Percentiles rank a stretch among this genome's conserved stretches.
These are phyloP conservation scores for Salvia hispanica DNA, from an alignment of 257 asterid species.

Conservation along the genomic window DNA sequence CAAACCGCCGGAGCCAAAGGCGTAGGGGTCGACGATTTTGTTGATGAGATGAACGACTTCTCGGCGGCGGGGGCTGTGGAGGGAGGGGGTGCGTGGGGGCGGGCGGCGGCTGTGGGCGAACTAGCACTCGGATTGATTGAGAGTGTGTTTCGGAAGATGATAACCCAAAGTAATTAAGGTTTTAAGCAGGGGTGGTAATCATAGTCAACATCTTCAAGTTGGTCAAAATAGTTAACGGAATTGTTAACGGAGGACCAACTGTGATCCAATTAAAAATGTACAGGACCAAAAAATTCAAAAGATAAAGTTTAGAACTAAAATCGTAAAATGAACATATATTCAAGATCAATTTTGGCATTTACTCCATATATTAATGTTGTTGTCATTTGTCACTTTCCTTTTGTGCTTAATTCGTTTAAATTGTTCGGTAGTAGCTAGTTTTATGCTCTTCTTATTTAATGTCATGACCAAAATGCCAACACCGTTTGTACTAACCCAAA, in stretches of 20 bases:
- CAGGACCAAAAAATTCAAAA: too few relatives aligned
- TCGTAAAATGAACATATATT: too few relatives aligned
- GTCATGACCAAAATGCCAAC: not conserved
- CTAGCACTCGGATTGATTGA: slow-evolving; percentile 68
- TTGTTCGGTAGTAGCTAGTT: not conserved
- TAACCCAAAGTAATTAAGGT: too few relatives aligned
- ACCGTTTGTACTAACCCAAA: not conserved
- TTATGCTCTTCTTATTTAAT: not conserved
- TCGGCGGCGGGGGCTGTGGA: slow-evolving; percentile 35
- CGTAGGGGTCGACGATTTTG: slow-evolving; percentile 69
- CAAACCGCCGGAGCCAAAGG: slow-evolving; percentile 73
- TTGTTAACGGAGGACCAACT: too few relatives aligned
- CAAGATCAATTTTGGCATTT: too few relatives aligned
- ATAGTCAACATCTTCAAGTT: too few relatives aligned
- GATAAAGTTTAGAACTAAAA: too few relatives aligned
- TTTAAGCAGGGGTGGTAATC: too few relatives aligned
- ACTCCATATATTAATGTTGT: not conserved
- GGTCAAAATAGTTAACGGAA: too few relatives aligned
- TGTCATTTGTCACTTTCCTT: not conserved
- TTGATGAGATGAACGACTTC: slow-evolving; percentile 77
- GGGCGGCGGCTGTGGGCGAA: slow-evolving; percentile 68
- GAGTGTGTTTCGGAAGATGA: slow-evolving; percentile 50
- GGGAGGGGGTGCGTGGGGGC: slow-evolving; percentile 42
- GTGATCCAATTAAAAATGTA: too few relatives aligned
- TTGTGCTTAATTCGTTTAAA: not conserved